phyloP scores from a whole-genome alignment of 805 yeast species.

The Priceomyces castillae region DNA sequence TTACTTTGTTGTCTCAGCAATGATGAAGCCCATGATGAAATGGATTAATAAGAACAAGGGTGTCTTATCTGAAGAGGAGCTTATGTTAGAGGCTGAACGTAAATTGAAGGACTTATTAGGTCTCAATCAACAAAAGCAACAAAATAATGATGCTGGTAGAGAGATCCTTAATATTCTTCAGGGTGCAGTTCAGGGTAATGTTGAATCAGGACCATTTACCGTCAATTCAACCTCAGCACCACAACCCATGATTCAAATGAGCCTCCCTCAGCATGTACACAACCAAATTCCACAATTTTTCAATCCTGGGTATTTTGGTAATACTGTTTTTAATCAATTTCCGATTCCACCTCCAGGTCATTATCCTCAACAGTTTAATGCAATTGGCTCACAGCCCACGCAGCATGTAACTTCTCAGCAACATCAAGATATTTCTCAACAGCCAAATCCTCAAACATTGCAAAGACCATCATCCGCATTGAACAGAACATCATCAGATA shows the following conservation, averaged over 20 bases:
- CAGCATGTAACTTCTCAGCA: neutral
- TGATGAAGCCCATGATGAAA: conserved; percentile 49
- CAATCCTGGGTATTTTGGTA: conserved; percentile 3
- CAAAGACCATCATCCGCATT: conserved; percentile 35
- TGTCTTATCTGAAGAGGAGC: conserved; percentile 50
- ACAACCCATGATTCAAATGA: conserved; percentile 18
- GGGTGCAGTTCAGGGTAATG: conserved; percentile 22
- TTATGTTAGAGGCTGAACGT: conserved; percentile 61
- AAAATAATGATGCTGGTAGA: conserved; percentile 66
- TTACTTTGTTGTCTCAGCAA: conserved; percentile 46
- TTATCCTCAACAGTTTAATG: conserved; percentile 6
- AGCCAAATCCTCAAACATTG: conserved; percentile 38
- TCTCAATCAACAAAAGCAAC: conserved; percentile 37
- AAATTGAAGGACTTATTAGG: conserved; percentile 66
- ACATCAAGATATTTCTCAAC: conserved; percentile 8
- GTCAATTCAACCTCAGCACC: conserved; percentile 4
- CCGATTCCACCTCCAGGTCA: conserved; percentile 6
- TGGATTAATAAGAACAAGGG: conserved; percentile 58
- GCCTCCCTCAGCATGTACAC: conserved; percentile 34
- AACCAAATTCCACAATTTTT: conserved; percentile 20
- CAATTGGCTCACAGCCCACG: conserved; percentile 5
- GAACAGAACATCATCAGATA: conserved; percentile 27
- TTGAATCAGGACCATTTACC: conserved; percentile 2
- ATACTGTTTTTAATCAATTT: conserved; percentile 8
- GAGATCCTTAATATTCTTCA: conserved; percentile 64